Conservation (phyloP, 352 stramenopile genomes). For the Plasmopara viticola region DNA sequence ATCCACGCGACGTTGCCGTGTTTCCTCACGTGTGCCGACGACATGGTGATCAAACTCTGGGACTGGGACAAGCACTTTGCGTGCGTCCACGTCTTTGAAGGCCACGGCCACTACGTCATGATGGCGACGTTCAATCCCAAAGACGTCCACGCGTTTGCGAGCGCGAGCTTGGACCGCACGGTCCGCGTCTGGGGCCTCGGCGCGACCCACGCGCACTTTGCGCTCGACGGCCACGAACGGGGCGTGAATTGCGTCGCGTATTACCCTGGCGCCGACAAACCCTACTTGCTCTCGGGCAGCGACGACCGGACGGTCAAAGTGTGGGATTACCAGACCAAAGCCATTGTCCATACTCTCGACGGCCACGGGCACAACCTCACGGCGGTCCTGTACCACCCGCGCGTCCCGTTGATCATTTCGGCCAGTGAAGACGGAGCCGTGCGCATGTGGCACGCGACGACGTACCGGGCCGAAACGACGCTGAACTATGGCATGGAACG, state of each 20-base stretch:
- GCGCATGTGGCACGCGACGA: slow-evolving; percentile 90
- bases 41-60: slow-evolving; percentile 99
- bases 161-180: slow-evolving; percentile 93
- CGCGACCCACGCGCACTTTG: slow-evolving; percentile 90
- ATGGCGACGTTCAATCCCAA: slow-evolving; percentile 99
- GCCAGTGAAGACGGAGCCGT: slow-evolving; percentile 96
- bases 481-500: slow-evolving; percentile 99
- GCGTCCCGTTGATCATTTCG: slow-evolving; percentile 96
- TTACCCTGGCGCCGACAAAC: slow-evolving; percentile 97
- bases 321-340: slow-evolving; percentile 99
- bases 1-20: slow-evolving; percentile 96
- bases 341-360: slow-evolving; percentile 98
- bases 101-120: slow-evolving; percentile 99
- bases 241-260: slow-evolving; percentile 99
- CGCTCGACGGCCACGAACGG: slow-evolving; percentile 89
- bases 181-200: slow-evolving; percentile 95
- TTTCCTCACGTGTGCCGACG: slow-evolving; percentile 94
- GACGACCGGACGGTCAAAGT: slow-evolving; percentile 98
- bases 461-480: slow-evolving; percentile 96
- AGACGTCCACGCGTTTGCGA: slow-evolving; percentile 98
- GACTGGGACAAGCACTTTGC: slow-evolving; percentile 91
- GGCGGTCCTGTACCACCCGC: slow-evolving; percentile 97
- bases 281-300: slow-evolving; percentile 96
- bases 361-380: slow-evolving; percentile 99
- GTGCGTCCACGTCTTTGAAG: slow-evolving; percentile 79